Base-by-base conservation (phyloP, 2,329 filamentous ascomycete species). In the Ascochyta pisi region DNA sequence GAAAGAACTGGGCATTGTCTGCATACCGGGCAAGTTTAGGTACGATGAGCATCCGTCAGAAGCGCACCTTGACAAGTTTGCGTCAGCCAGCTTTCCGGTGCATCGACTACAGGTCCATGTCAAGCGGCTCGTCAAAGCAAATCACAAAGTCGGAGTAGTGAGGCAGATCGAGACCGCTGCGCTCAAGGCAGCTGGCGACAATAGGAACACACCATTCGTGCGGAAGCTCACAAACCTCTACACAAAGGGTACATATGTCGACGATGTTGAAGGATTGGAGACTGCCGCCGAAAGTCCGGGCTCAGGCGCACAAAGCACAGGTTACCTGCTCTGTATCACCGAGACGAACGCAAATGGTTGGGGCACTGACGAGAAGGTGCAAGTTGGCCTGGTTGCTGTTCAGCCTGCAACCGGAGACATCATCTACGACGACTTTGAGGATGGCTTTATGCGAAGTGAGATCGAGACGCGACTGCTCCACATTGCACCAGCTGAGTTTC, bases 221-320 rank as follows among this genome's bases (percentile, higher is more conserved):
- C 87, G 95, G 33, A 95, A 96, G 68, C 86, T 99, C 67, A 98
- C 95, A 15, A 97, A 96, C 70, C 83, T 99, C 6, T 99, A 99
- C 77, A 99, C 95, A 8, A 99, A 98, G 75, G 95, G 93, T 39
- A 99, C 95, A 2, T 99, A 98, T 67, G 89, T 99, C 53, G 95
- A 98, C 70, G 95, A 99, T 73, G 84, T 91, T 9, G 94, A 95
- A 60, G 91, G 91, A 24, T 77, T 96, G 5, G 89, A 90, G 48
- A 56, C 63, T 2, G 52, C 62, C 9, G 66, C 78, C 51, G 68
- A 80, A 68, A 63, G 79, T 60, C 81, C 83, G 35, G 81, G 84
- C 1, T 83, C 86, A 0, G 81, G 82, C 19, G 82, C 85, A 4
- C 73, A 74, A 63, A 82, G 86, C 23, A 90, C 87, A 2, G 95